phyloP scores from a whole-genome alignment of 768 basidiomycete genomes.

The Trametes coccinea region DNA sequence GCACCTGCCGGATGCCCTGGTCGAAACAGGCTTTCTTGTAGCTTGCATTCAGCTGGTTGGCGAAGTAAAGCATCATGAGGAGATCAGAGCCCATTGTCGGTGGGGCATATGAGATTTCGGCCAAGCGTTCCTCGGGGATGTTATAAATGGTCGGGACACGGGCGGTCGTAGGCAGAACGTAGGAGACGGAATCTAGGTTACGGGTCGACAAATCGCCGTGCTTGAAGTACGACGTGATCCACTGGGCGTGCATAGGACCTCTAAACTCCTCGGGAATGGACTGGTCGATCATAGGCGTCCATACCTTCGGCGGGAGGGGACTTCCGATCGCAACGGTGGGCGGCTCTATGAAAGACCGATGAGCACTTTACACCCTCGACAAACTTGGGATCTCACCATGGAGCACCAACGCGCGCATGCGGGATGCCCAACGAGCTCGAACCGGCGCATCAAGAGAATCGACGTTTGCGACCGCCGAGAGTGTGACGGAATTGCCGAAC shows the following conservation, averaged over 20 bases:
- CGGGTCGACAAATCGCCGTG: constrained; percentile 14
- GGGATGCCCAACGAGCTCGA: not conserved
- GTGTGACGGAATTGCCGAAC: not conserved
- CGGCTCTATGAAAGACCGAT: not conserved
- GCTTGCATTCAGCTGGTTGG: not conserved
- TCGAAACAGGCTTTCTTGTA: constrained; percentile 18
- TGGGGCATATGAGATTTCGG: not conserved
- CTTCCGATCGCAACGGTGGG: not conserved
- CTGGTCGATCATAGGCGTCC: not conserved
- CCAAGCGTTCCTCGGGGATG: not conserved
- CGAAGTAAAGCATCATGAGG: not conserved
- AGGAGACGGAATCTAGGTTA: not conserved
- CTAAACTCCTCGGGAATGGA: not conserved
- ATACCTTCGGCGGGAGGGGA: not conserved
- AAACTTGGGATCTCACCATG: not conserved
- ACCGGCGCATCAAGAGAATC: not conserved
- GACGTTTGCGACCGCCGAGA: constrained; percentile 8
- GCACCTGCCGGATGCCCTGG: not conserved
- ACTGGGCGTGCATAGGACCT: not conserved
- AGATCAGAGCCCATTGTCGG: not conserved
- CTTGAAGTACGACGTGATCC: constrained; percentile 9
- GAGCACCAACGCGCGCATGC: constrained; percentile 1
- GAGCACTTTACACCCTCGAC: not conserved
- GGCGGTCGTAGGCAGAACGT: not conserved
- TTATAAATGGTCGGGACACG: constrained; percentile 1